Base-by-base conservation (phyloP, 2,329 filamentous ascomycete genomes). In the Trichoderma aggressivum region DNA sequence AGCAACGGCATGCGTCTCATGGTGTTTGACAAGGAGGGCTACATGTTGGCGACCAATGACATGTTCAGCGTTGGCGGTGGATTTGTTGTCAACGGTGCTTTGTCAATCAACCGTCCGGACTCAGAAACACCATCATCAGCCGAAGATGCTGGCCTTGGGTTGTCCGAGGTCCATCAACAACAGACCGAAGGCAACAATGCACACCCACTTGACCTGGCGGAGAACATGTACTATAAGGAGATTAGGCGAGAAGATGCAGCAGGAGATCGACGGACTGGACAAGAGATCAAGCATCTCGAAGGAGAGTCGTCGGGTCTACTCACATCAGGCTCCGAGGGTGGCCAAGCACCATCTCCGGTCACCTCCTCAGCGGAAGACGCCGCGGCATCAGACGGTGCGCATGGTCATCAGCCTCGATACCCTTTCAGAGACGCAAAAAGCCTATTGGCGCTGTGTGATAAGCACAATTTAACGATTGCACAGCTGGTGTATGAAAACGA, bases 21-120 rank as follows among this genome's bases (percentile, higher is more conserved):
- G 66, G 66, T 69, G 6, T 69, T 69, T 36, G 66, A 69, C 39
- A 69, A 69, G 7, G 66, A 69, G 34, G 66, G 66, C 43, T 69
- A 69, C 39, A 69, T 69, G 66, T 21, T 69, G 66, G 66, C 66
- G 18, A 69, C 66, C 11, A 69, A 69, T 60, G 66, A 69, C 39
- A 39, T 69, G 21, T 69, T 69, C 43, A 69, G 66, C 56, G 66
- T 69, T 32, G 66, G 66, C 2, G 66, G 66, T 16, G 66, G 66
- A 12, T 69, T 69, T 39, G 66, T 69, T 36, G 66, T 69, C 21
- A 69, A 69, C 28, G 66, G 66, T 7, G 66, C 66, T 39, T 53
- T 69, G 66, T 69, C 66, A 8, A 69, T 69, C 21, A 69, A 61
- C 21, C 60, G 16, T 14, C 56, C 28, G 1, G 56, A 61, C 21